A percentile compares a stretch with the other conserved stretches of the same genome.
These are phyloP conservation scores for Entomortierella beljakovae DNA, from an alignment of 192 early-diverging fungal species.

Conservation along the genomic window DNA sequence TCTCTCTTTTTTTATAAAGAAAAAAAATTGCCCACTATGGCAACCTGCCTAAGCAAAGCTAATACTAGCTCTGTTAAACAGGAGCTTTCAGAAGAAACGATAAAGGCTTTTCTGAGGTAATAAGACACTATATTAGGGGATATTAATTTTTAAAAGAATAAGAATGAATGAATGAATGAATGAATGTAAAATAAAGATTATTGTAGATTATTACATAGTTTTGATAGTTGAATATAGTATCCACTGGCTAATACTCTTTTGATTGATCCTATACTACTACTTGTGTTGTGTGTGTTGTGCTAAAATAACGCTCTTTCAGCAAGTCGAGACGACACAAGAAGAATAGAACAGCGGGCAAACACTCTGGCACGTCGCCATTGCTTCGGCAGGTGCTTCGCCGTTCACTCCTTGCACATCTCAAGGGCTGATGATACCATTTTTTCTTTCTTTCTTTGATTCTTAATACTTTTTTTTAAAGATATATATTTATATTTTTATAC, in stretches of 20 bases:
- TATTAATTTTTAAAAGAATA: background rate
- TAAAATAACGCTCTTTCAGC: background rate
- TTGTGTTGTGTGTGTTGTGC: background rate
- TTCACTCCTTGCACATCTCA: constrained; percentile 15
- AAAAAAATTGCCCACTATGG: background rate
- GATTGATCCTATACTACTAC: background rate
- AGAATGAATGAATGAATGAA: background rate
- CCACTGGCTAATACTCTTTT: background rate
- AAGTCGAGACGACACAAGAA: constrained; percentile 16
- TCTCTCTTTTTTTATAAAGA: constrained; percentile 2
- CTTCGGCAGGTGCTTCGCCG: constrained; percentile 16
- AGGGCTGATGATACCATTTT: background rate
- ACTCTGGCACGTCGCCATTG: constrained; percentile 14
- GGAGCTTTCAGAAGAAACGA: constrained; percentile 6
- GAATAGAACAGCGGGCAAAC: constrained; percentile 11
- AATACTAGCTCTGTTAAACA: background rate
- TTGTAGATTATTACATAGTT: too few relatives aligned
- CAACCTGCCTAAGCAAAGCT: constrained; percentile 3
- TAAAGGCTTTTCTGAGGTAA: constrained; percentile 19
- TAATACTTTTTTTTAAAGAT: background rate
- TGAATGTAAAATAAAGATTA: background rate
- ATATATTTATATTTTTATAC: too few relatives aligned
- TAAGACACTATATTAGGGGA: background rate
- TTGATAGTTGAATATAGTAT: too few relatives aligned
- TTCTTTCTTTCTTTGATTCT: background rate